These are phyloP conservation scores for Penicillium brevicompactum DNA, from an alignment of 2,329 filamentous ascomycete genomes.

Conservation along the genomic window DNA sequence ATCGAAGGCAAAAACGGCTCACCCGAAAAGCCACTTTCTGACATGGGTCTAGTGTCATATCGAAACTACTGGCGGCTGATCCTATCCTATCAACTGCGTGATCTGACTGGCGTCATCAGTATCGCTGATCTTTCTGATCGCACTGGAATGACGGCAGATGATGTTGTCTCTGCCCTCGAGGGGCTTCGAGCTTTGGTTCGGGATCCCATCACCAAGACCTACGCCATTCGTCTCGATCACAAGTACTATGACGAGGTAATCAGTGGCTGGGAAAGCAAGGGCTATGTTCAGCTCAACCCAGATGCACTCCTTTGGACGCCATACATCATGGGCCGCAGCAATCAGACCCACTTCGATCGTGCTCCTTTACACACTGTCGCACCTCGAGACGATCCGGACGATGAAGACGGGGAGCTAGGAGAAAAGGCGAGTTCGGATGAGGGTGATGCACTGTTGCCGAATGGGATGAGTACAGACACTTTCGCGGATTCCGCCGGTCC, in stretches of 20 bases:
- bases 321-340: constrained; percentile 90
- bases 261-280: constrained; percentile 83
- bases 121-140: constrained; percentile 69
- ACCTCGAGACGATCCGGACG: constrained; percentile 67
- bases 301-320: constrained; percentile 89
- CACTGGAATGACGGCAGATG: constrained; percentile 93
- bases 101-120: constrained; percentile 59
- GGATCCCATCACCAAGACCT: constrained; percentile 83
- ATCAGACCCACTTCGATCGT: constrained; percentile 79
- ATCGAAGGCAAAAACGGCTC: constrained; percentile 93
- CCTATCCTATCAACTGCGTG: constrained; percentile 79
- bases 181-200: constrained; percentile 84
- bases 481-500: constrained; percentile 35
- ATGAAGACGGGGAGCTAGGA: constrained; percentile 33
- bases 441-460: constrained; percentile 10
- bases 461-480: constrained; percentile 20
- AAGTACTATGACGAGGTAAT: constrained; percentile 86
- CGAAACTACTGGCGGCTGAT: constrained; percentile 95
- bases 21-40: constrained; percentile 93
- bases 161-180: constrained; percentile 92
- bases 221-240: constrained; percentile 85
- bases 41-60: constrained; percentile 97
- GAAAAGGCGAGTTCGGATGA: constrained; percentile 22
- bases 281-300: constrained; percentile 81
- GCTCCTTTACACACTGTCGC: constrained; percentile 85